phyloP scores from a whole-genome alignment of 2,329 filamentous ascomycete species.

The Truncatella angustata region DNA sequence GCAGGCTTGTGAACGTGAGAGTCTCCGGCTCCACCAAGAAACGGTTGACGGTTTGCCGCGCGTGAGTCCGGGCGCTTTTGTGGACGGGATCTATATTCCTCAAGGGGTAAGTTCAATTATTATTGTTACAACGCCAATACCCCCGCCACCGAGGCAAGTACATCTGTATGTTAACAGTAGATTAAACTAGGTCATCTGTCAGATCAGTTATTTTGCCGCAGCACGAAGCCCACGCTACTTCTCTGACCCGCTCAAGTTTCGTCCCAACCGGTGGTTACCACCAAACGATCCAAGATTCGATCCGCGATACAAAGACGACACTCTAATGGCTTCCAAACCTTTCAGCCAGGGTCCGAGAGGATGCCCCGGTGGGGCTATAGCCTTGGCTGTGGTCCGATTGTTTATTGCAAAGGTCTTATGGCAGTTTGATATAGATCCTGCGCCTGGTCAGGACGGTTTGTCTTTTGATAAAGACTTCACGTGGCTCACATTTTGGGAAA shows the following conservation, averaged over 20 bases:
- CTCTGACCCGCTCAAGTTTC: conserved; percentile 11
- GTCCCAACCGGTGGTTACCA: conserved; percentile 14
- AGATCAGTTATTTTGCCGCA: conserved; percentile 8
- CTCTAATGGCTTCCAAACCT: conserved; percentile 9
- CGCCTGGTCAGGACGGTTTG: conserved; percentile 2
- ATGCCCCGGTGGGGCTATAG: conserved; percentile 11
- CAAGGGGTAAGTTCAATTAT: conserved; percentile 17
- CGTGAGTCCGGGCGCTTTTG: conserved; percentile 18
- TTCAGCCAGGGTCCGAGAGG: conserved; percentile 15
- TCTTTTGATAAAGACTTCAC: conserved; percentile 14
- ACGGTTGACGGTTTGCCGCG: conserved; percentile 20
- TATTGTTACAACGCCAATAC: background rate
- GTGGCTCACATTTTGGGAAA: conserved; percentile 12
- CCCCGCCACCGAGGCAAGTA: background rate
- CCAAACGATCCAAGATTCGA: conserved; percentile 9
- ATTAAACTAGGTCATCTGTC: background rate
- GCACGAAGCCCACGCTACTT: conserved; percentile 9
- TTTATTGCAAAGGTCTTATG: conserved; percentile 12
- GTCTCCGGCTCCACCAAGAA: conserved; percentile 29
- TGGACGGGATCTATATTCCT: conserved; percentile 21
- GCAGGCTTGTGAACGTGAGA: conserved; percentile 31
- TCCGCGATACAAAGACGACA: conserved; percentile 5
- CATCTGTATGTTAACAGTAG: conserved; percentile 1
- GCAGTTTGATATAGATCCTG: conserved; percentile 10
- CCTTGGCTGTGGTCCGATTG: conserved; percentile 7